Conservation (phyloP, 2,329 filamentous ascomycete genomes). For the Phaeoacremonium minimum region DNA sequence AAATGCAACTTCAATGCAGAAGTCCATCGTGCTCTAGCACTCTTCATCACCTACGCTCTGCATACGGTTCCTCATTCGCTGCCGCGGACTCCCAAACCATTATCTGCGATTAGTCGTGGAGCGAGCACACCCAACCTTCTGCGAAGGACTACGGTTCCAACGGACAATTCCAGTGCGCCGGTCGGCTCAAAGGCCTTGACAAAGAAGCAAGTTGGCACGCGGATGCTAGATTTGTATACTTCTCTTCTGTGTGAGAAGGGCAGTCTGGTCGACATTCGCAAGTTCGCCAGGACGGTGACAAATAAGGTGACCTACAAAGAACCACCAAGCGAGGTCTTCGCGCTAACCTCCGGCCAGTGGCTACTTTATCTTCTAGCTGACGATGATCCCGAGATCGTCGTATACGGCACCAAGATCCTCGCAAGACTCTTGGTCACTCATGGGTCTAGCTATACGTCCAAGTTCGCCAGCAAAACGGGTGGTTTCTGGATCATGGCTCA, state of each 20-base stretch:
- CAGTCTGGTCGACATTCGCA: slow-evolving; percentile 67
- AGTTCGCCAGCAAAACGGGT: slow-evolving; percentile 78
- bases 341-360: slow-evolving; percentile 57
- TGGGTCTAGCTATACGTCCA: slow-evolving; percentile 74
- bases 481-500: slow-evolving; percentile 85
- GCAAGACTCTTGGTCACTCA: slow-evolving; percentile 80
- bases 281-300: slow-evolving; percentile 90
- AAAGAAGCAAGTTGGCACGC: slow-evolving; percentile 68
- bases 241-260: slow-evolving; percentile 71
- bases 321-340: slow-evolving; percentile 16
- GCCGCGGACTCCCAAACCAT: slow-evolving; percentile 46
- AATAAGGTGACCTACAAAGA: slow-evolving; percentile 65
- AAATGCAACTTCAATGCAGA: slow-evolving; percentile 79
- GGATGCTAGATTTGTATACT: slow-evolving; percentile 73
- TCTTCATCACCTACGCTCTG: slow-evolving; percentile 91
- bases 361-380: slow-evolving; percentile 87
- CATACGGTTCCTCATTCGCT: slow-evolving; percentile 52
- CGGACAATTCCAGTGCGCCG: slow-evolving; percentile 24
- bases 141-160: slow-evolving; percentile 26
- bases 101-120: slow-evolving; percentile 22
- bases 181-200: slow-evolving; percentile 36
- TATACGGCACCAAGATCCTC: slow-evolving; percentile 77
- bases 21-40: slow-evolving; percentile 77
- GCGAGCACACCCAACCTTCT: slow-evolving; percentile 32
- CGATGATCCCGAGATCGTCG: slow-evolving; percentile 76